These are phyloP conservation scores for Trichoderma endophyticum DNA, from an alignment of 2,329 filamentous ascomycete genomes.

Conservation along the genomic window DNA sequence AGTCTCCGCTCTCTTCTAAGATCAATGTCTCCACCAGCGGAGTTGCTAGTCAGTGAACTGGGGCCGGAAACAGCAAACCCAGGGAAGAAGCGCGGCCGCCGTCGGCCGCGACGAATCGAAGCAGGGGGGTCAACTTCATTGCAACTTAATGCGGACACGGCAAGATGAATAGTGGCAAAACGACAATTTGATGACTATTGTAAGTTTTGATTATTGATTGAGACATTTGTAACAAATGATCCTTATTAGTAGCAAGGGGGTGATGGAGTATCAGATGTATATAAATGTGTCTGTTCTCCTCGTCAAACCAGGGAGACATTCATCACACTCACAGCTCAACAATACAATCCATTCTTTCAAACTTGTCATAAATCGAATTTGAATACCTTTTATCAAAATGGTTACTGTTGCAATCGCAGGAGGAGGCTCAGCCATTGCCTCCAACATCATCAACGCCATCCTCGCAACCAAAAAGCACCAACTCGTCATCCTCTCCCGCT, in stretches of 20 bases:
- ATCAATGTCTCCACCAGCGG: background rate
- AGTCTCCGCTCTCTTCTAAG: background rate
- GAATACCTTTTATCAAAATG: background rate
- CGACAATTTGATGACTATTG: background rate
- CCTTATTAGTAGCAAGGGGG: background rate
- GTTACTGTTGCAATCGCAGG: constrained; percentile 14
- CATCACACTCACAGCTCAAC: background rate
- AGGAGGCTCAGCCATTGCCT: constrained; percentile 9
- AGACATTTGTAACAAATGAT: background rate
- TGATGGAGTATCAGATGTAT: background rate
- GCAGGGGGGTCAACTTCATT: background rate
- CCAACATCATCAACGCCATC: constrained; percentile 14
- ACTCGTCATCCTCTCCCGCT: constrained; percentile 10
- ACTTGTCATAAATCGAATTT: background rate
- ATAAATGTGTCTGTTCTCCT: background rate
- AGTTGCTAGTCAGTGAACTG: background rate
- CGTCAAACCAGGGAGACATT: background rate
- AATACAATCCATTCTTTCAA: background rate
- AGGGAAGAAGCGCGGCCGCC: background rate
- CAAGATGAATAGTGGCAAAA: background rate
- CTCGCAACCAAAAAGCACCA: constrained; percentile 12
- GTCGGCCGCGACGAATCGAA: background rate
- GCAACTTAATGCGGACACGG: background rate
- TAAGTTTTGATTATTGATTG: background rate
- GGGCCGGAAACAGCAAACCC: background rate